Evolutionary conservation across 371 early-diverging fungal species (phyloP).

Genomic region (Syncephalis fuscata): DNA sequence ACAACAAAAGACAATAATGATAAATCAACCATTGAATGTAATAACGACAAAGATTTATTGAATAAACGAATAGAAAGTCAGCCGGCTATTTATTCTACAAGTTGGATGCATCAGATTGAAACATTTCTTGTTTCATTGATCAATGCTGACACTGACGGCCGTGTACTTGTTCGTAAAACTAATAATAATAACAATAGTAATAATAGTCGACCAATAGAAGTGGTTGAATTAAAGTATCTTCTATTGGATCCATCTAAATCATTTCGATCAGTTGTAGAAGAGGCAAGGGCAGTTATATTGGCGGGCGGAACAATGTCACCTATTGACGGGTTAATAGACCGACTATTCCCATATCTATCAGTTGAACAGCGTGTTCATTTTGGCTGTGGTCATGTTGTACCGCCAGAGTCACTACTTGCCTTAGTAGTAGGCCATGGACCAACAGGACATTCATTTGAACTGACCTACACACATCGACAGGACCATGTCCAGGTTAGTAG

Average conservation of each 20-base stretch:
- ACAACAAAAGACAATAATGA: no score
- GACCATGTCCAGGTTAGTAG: conserved; percentile 25
- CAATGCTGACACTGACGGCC: conserved; percentile 48
- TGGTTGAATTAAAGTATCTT: conserved; percentile 41
- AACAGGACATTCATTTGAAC: conserved; percentile 34
- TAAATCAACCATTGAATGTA: no score
- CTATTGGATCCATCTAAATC: conserved; percentile 72
- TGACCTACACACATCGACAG: conserved; percentile 47
- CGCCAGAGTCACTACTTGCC: conserved; percentile 39
- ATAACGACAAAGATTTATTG: no score
- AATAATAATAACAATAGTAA: no score
- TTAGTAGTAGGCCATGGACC: conserved; percentile 47
- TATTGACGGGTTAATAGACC: conserved; percentile 26
- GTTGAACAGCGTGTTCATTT: conserved; percentile 30
- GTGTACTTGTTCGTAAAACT: conserved; percentile 40
- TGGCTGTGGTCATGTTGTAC: conserved; percentile 69
- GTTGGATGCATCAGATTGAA: conserved; percentile 19
- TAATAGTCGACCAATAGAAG: conserved; percentile 1
- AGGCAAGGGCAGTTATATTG: conserved; percentile 70
- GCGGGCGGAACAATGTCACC: conserved; percentile 98
- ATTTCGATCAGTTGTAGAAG: conserved; percentile 61
- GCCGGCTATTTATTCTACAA: no score
- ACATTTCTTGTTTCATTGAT: conserved; percentile 36
- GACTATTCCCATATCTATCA: conserved; percentile 30
- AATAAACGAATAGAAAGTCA: no score